Base-by-base conservation (phyloP, 225 moss, liverwort and hornwort genomes). In the Polytrichum commune region DNA sequence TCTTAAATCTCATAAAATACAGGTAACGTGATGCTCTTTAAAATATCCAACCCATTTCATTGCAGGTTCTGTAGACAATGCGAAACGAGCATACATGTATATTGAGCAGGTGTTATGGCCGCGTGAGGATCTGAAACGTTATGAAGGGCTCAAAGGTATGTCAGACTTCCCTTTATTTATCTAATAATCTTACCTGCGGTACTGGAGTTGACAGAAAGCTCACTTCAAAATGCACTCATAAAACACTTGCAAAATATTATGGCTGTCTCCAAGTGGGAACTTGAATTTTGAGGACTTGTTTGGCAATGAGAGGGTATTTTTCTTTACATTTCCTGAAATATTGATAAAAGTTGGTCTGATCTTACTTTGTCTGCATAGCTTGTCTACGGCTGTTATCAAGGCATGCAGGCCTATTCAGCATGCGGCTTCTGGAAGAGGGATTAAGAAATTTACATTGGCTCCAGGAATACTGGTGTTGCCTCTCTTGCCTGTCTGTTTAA, bases 61-160 rank as follows among this genome's bases (percentile, higher is more conserved):
- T 80, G 76, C 82, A 96, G 96, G 96, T 66, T 92, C 91, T 55
- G 86, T 96, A 46, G 93, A 87, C 71, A 91, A 77, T 66, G 88
- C 96, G 18, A 90, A 84, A 67, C 83, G 70, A 66, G 24, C 89
- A 33, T 92, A 86, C 68, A 76, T 72, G 18, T 93, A 76, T 78
- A 73, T 96, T 75, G 86, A 75, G 68, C 93, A 96, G 81, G 64
- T 96, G 35, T 77, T 93, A 68, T 86, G 74, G 67, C 90, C 88
- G 19, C 82, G 93, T 64, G 95, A 96, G 53, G 95, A 96, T 46
- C 74, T 89, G 69, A 96, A 87, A 73, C 86, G 91, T 69, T 96
- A 93, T 70, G 93, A 96, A 60, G 82, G 82, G 60, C 79, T 96
- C 66, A 96, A 87, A 90, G 95, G 95, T 96, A 79, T 62, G 25